A percentile compares a stretch with the other conserved stretches of the same genome.
phyloP scores from a whole-genome alignment of 495 filamentous ascomycete genomes.

The Sordaria brevicollis region DNA sequence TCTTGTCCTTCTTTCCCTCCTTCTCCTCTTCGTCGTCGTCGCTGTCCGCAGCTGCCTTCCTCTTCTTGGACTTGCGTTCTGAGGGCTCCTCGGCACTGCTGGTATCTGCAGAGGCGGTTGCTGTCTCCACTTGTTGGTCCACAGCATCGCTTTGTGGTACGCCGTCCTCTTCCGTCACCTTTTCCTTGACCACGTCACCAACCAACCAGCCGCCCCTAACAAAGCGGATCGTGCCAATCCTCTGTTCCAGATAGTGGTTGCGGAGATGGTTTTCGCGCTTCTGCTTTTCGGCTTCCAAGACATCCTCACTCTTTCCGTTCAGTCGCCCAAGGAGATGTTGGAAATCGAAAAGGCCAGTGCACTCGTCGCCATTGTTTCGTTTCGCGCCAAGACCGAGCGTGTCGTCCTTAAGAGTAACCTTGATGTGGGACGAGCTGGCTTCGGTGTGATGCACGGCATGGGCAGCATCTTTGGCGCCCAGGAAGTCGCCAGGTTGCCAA shows the following conservation, averaged over 20 bases:
- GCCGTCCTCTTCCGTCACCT: slow-evolving; percentile 1
- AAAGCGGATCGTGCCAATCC: slow-evolving; percentile 67
- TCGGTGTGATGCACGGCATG: slow-evolving; percentile 67
- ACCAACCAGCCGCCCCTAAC: slow-evolving; percentile 70
- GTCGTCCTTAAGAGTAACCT: slow-evolving; percentile 75
- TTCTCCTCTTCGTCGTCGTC: slow-evolving; percentile 18
- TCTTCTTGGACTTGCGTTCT: slow-evolving; percentile 35
- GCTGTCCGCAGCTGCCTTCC: slow-evolving; percentile 24
- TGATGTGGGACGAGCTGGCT: slow-evolving; percentile 68
- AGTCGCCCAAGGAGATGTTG: slow-evolving; percentile 75
- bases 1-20: slow-evolving; percentile 26
- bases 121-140: slow-evolving; percentile 13
- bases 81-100: slow-evolving; percentile 16
- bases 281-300: slow-evolving; percentile 54
- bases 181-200: slow-evolving; percentile 40
- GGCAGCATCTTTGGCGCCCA: slow-evolving; percentile 62
- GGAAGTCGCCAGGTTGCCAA: slow-evolving; percentile 73
- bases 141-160: background rate
- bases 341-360: slow-evolving; percentile 72
- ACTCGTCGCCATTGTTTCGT: slow-evolving; percentile 54
- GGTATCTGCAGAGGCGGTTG: slow-evolving; percentile 8
- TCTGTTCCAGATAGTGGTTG: slow-evolving; percentile 55
- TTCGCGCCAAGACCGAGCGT: slow-evolving; percentile 81
- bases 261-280: slow-evolving; percentile 51
- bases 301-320: slow-evolving; percentile 71